phyloP scores from a whole-genome alignment of 306 rosid genomes.

The Corylus heterophylla region DNA sequence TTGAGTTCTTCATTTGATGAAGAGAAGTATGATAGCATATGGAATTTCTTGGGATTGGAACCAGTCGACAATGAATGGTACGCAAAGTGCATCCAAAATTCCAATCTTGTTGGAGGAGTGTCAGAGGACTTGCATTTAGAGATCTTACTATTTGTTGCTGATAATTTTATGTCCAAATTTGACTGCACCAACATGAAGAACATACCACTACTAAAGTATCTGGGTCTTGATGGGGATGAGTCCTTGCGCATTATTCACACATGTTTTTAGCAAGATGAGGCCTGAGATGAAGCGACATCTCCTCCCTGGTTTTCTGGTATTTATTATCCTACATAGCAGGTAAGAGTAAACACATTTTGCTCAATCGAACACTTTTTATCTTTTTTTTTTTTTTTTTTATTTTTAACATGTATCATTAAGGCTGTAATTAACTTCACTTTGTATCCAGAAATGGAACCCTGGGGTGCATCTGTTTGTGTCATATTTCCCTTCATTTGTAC shows the following conservation, averaged over 20 bases:
- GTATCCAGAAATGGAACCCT: no score
- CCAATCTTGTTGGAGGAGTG: slow-evolving; percentile 49
- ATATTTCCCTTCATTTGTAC: no score
- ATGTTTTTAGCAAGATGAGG: background rate
- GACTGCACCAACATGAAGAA: slow-evolving; percentile 23
- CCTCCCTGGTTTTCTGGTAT: background rate
- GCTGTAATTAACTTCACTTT: no score
- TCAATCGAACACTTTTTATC: background rate
- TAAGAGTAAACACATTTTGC: background rate
- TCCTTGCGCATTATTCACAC: slow-evolving; percentile 20
- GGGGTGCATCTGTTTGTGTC: no score
- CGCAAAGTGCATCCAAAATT: slow-evolving; percentile 59
- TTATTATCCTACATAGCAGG: background rate
- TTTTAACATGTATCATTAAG: no score
- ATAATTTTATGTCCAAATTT: slow-evolving; percentile 38
- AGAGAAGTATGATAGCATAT: slow-evolving; percentile 32
- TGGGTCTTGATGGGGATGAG: slow-evolving; percentile 30
- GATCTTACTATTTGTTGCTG: slow-evolving; percentile 55
- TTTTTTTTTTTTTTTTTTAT: no score
- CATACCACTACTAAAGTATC: slow-evolving; percentile 53
- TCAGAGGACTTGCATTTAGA: slow-evolving; percentile 50
- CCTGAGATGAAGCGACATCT: background rate
- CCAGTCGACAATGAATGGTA: slow-evolving; percentile 55
- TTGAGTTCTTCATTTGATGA: slow-evolving; percentile 52
- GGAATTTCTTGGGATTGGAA: slow-evolving; percentile 50